Evolutionary conservation across 176 grass and related monocot species (phyloP), one percentile per base, ranked within the genome.

Genomic region (Poa pratensis): DNA sequence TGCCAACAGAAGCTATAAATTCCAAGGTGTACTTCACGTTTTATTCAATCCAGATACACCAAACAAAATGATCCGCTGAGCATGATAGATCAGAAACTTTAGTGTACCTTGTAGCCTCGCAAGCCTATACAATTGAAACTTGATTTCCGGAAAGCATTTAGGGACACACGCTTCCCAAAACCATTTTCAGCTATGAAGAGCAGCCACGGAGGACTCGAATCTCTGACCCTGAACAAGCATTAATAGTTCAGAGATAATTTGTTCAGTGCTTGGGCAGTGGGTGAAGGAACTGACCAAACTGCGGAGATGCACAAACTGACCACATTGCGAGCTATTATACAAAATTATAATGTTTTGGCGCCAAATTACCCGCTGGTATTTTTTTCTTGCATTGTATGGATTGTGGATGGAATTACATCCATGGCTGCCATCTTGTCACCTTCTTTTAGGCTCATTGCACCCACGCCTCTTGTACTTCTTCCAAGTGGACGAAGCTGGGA

Each of bases 101-200:
- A 82, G 13, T 69, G 35, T 94, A 99, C 96, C 96, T 99, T 99
- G 88, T 89, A 94, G 84, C 96, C 86, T 42, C 45, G 46, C 48
- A 94, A 74, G 52, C 96, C 96, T 34, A 89, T 52, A 79, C 80
- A 75, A 66, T 89, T 99, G 89, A 99, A 99, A 15, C 11, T 69
- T 82, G 78, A 84, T 78, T 80, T 82, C 12, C 81, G 69, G 85
- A 99, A 96, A 81, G 82, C 83, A 81, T 87, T 92, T 82, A 99
- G 52, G 28, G 96, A 43, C 67, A 96, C 91, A 81, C 96, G 93
- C 87, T 99, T 99, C 64, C 96, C 96, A 37, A 42, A 10, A 86
- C 96, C 96, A 40, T 83, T 96, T 83, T 99, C 96, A 81, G 96
- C 84, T 66, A 96, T 86, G 89, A 99, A 94, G 77, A 99, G 90